A percentile compares a stretch with the other conserved stretches of the same genome.
Evolutionary conservation across 2,329 filamentous ascomycete species (phyloP).

Genomic region (Paecilomyces variotii): DNA sequence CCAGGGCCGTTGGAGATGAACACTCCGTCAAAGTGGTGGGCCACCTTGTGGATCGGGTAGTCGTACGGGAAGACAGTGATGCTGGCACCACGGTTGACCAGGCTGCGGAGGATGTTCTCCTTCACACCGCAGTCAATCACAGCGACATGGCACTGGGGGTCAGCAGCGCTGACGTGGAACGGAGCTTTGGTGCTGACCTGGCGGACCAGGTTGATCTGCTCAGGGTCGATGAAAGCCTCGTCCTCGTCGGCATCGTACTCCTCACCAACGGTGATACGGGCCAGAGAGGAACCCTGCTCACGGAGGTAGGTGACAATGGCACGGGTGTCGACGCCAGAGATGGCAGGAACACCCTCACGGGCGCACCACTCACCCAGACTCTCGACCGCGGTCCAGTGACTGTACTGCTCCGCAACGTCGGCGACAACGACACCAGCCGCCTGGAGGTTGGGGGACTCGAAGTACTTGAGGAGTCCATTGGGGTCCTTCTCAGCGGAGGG

Average conservation of each 20-base stretch:
- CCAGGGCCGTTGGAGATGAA: slow-evolving; percentile 99
- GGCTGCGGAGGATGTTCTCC: slow-evolving; percentile 94
- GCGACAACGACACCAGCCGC: slow-evolving; percentile 92
- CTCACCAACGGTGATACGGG: slow-evolving; percentile 88
- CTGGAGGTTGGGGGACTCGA: slow-evolving; percentile 96
- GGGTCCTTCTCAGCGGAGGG: slow-evolving; percentile 78
- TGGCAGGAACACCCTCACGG: slow-evolving; percentile 89
- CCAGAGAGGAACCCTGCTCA: slow-evolving; percentile 93
- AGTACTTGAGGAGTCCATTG: slow-evolving; percentile 90
- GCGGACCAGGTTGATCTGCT: slow-evolving; percentile 92
- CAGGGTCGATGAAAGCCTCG: slow-evolving; percentile 89
- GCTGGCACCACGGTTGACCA: slow-evolving; percentile 84
- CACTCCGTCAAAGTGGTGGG: slow-evolving; percentile 94
- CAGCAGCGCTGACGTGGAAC: slow-evolving; percentile 82
- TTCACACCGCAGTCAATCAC: slow-evolving; percentile 98
- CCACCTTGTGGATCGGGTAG: slow-evolving; percentile 96
- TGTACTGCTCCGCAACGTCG: slow-evolving; percentile 88
- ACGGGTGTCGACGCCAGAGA: slow-evolving; percentile 93
- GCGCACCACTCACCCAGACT: slow-evolving; percentile 90
- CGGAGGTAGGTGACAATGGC: slow-evolving; percentile 92
- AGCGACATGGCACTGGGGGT: slow-evolving; percentile 81
- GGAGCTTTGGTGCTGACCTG: slow-evolving; percentile 97
- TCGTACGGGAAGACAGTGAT: slow-evolving; percentile 94
- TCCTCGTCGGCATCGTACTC: slow-evolving; percentile 98
- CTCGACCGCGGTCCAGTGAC: slow-evolving; percentile 98